Percentiles rank a stretch among this genome's conserved stretches.
phyloP scores from a whole-genome alignment of 768 basidiomycete genomes.

The Guyanaporus albipodus region DNA sequence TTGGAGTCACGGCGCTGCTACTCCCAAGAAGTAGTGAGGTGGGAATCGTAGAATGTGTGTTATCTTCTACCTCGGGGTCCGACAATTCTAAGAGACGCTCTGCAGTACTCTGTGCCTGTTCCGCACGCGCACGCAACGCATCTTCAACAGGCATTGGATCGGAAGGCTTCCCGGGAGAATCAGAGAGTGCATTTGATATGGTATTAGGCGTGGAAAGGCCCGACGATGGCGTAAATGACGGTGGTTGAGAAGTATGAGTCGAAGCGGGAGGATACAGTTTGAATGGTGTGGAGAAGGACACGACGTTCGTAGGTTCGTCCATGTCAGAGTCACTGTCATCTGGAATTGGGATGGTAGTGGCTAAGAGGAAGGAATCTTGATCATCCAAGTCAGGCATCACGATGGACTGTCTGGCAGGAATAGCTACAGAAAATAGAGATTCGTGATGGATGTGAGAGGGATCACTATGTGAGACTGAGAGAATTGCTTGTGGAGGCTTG shows the following conservation, averaged over 20 bases:
- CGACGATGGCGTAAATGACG: constrained; percentile 55
- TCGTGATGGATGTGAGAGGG: constrained; percentile 20
- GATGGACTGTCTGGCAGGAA: constrained; percentile 43
- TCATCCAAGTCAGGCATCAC: constrained; percentile 38
- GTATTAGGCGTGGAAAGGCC: constrained; percentile 44
- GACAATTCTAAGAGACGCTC: constrained; percentile 83
- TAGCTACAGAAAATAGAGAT: constrained; percentile 15
- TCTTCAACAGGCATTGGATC: constrained; percentile 66
- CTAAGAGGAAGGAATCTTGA: constrained; percentile 66
- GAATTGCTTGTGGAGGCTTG: constrained; percentile 36
- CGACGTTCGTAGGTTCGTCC: constrained; percentile 51
- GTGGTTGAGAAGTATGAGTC: constrained; percentile 38
- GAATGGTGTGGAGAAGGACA: constrained; percentile 72
- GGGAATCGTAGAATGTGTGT: constrained; percentile 51
- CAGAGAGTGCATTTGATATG: constrained; percentile 59
- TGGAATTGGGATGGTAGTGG: constrained; percentile 71
- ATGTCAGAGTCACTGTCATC: constrained; percentile 69
- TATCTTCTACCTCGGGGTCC: constrained; percentile 65
- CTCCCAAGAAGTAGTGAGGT: constrained; percentile 48
- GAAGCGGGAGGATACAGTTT: constrained; percentile 43
- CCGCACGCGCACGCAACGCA: constrained; percentile 79
- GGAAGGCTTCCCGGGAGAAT: constrained; percentile 44
- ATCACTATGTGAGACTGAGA: constrained; percentile 34
- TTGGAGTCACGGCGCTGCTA: constrained; percentile 36
- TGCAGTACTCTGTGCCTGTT: constrained; percentile 92